These are phyloP conservation scores for Eucalyptus leucophloia DNA, from an alignment of 345 rosid species.

Conservation along the genomic window DNA sequence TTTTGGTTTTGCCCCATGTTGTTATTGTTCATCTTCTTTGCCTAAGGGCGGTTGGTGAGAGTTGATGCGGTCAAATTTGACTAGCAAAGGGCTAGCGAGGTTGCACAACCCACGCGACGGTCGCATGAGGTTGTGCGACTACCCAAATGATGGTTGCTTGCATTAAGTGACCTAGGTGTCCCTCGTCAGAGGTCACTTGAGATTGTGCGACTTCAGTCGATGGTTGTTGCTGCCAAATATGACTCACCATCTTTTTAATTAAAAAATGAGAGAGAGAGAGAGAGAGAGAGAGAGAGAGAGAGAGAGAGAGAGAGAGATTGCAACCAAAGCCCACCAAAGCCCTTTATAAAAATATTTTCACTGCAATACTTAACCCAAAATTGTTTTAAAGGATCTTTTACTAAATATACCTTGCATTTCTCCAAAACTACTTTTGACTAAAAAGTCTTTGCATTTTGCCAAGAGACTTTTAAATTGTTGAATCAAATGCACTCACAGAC, in stretches of 20 bases:
- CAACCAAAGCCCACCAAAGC: no score
- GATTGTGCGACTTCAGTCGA: no score
- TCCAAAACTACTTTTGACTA: not conserved
- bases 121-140: not conserved
- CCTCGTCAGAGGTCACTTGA: no score
- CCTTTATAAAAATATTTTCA: no score
- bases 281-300: no score
- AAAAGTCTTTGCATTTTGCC: no score
- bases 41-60: rapidly evolving
- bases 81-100: rapidly evolving
- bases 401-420: not conserved
- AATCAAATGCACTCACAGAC: not conserved
- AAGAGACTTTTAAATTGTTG: no score
- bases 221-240: no score
- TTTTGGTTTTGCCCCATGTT: not conserved
- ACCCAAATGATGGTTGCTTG: no score
- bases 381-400: not conserved
- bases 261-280: no score
- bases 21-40: not conserved
- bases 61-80: rapidly evolving
- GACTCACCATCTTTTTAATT: no score
- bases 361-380: not conserved
- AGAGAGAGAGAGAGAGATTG: no score
- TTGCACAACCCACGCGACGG: rapidly evolving
- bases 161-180: rapidly evolving